Evolutionary conservation across 768 basidiomycete genomes (phyloP).

Genomic region (Lentinula raphanica): DNA sequence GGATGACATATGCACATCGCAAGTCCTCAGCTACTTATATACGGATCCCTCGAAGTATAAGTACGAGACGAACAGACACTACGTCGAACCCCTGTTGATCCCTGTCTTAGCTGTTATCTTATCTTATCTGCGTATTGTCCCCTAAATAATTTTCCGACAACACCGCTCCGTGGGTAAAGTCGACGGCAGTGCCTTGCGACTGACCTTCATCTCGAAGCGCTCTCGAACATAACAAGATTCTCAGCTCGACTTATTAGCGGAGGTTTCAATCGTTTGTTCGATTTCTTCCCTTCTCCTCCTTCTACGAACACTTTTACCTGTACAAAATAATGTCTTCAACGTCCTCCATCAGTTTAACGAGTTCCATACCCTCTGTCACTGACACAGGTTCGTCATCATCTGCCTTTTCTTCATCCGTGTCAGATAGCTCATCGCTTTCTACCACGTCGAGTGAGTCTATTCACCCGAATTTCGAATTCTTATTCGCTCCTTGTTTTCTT

Average conservation of each 20-base stretch:
- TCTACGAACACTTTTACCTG: too few species aligned
- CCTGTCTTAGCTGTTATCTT: neutral
- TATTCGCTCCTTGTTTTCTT: neutral
- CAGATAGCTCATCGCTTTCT: neutral
- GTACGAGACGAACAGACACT: too few species aligned
- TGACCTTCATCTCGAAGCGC: slow-evolving; percentile 2
- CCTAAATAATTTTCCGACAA: neutral
- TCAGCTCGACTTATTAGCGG: neutral
- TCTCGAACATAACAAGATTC: neutral
- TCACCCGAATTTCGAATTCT: neutral
- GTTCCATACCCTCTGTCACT: neutral
- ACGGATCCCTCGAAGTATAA: neutral
- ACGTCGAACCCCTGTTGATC: too few species aligned
- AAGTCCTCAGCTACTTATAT: neutral
- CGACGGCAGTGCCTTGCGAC: neutral
- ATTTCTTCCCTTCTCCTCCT: neutral
- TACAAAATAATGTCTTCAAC: neutral
- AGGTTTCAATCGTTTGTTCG: neutral
- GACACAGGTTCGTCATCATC: neutral
- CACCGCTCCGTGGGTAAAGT: neutral
- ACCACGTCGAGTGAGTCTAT: neutral
- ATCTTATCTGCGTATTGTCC: neutral
- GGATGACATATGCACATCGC: neutral
- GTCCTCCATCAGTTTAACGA: neutral
- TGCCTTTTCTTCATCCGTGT: neutral